These are phyloP conservation scores for Cutaneotrichosporon mucoides DNA, from an alignment of 1,284 basidiomycete species.

Conservation along the genomic window DNA sequence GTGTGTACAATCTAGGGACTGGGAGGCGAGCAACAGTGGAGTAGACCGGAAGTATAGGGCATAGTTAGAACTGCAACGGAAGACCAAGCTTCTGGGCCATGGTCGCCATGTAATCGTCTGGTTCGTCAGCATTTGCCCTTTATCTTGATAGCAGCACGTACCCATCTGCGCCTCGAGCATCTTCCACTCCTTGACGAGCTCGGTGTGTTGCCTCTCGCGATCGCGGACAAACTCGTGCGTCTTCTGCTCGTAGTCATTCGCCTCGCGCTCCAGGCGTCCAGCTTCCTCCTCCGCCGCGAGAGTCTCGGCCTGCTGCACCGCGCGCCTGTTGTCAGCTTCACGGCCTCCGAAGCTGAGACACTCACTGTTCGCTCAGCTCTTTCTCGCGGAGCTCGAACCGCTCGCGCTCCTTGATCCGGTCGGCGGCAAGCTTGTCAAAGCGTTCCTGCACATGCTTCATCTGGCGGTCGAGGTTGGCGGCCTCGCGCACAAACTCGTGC, in stretches of 20 bases:
- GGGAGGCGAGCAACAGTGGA: no score
- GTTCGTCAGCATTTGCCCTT: conserved; percentile 1
- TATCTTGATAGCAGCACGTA: conserved; percentile 56
- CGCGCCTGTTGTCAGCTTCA: neutral
- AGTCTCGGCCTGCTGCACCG: conserved; percentile 9
- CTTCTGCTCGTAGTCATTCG: conserved; percentile 6
- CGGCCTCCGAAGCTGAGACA: conserved; percentile 32
- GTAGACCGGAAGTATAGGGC: no score
- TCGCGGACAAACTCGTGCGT: conserved; percentile 3
- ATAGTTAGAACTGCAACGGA: neutral
- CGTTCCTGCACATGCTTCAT: conserved; percentile 64
- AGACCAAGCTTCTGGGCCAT: conserved; percentile 38
- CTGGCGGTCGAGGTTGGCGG: conserved; percentile 68
- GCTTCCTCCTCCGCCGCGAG: neutral
- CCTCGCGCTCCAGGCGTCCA: neutral
- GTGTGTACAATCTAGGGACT: conserved; percentile 1
- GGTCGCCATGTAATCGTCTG: conserved; percentile 47
- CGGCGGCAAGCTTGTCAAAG: neutral
- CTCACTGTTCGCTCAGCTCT: conserved; percentile 67
- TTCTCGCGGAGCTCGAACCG: conserved; percentile 63
- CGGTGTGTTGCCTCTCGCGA: conserved; percentile 10
- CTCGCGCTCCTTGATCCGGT: neutral
- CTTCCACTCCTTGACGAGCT: conserved; percentile 32
- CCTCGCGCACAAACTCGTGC: neutral
- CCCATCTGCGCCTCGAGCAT: conserved; percentile 57